Evolutionary conservation across 345 rosid genomes (phyloP), one percentile per base, ranked within the genome.

Genomic region (Syzygium jambos): DNA sequence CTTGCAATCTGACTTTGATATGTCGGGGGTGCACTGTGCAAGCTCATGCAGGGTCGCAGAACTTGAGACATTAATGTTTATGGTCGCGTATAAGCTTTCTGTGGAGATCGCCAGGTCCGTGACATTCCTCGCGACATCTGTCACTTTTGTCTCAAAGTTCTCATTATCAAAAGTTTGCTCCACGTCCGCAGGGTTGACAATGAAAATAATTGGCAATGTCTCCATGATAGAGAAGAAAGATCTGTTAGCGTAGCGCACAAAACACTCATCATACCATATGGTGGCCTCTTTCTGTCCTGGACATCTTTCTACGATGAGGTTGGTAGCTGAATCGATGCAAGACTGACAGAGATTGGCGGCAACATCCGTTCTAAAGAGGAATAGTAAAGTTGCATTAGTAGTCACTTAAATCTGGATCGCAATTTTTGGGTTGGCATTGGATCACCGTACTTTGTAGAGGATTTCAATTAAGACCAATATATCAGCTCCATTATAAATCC

Each of bases 181-280:
- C 68, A 8, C 22, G 43, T 16, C 78, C 15, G 8, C 7, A 3
- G 9, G 2, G 43, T 87, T 30, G 11, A 1, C 0, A 57, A 9
- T 6, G 11, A 0, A 56, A 1, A 6, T 0, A 0, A 10, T 0
- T 11, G 90, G 91, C 1, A 0, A 0, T 2, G 25, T 17, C 3
- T 78, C 88, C 63, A 82, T 8, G 12, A 1, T 2, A 15, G 89
- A 54, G 65, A 84, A 65, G 84, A 93, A 73, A 30, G 57, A 52
- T 19, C 29, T 11, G 84, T 88, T 86, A 0, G 93, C 88, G 78
- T 92, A 93, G 16, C 88, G 91, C 11, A 94, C n/a, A 22, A 88
- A 29, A 86, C 95, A 94, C 54, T 87, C 46, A 11, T 90, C 93
- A 2, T 90, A 90, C 94, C 93, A 92, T 46, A 91, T 41, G 52